Evolutionary conservation across 2,329 filamentous ascomycete species (phyloP), one percentile per base, ranked within the genome.

Genomic region (Arachnomyces sp.): DNA sequence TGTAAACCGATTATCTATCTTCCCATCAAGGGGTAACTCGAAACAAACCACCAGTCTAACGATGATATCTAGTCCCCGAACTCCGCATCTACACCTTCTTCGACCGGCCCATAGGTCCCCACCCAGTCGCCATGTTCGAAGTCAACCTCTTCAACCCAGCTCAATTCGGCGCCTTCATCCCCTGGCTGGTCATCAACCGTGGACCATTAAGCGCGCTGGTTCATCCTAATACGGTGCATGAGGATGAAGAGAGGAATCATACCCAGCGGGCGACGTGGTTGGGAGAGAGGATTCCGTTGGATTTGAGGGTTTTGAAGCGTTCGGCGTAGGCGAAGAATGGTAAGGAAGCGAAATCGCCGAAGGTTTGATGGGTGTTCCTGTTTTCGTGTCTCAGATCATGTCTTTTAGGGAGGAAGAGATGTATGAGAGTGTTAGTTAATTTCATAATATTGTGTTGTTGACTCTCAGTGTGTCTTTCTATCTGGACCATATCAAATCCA

Each of bases 81-180:
- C 70, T 94, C 13, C 76, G 87, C 39, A 82, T 93, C 52, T 94
- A 95, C 59, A 71, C 63, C 11, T 69, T 94, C 49, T 93, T 78
- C 75, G 82, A 92, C 49, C 63, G 67, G 11, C 86, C 88, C 0
- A 63, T 95, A 18, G 89, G 88, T 0, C 88, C 88, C 1, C 88
- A 95, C 59, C 81, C 84, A 0, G 62, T 87, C 1, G 84, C 80
- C 38, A 95, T 94, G 87, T 95, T 95, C 53, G 89, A 95, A 63
- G 86, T 95, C 34, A 93, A 93, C 51, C 34, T 95, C 14, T 86
- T 90, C 60, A 87, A 82, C 0, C 89, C 88, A 0, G 80, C 78
- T 3, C 85, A 95, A 60, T 95, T 95, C 55, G 88, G 88, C 0
- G 88, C 89, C 0, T 93, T 95, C 53, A 67, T 95, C 30, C 75